Percentiles rank a stretch among this genome's conserved stretches.
These are phyloP conservation scores for Coffea humblotiana DNA, from an alignment of 305 asterid species.

Conservation along the genomic window DNA sequence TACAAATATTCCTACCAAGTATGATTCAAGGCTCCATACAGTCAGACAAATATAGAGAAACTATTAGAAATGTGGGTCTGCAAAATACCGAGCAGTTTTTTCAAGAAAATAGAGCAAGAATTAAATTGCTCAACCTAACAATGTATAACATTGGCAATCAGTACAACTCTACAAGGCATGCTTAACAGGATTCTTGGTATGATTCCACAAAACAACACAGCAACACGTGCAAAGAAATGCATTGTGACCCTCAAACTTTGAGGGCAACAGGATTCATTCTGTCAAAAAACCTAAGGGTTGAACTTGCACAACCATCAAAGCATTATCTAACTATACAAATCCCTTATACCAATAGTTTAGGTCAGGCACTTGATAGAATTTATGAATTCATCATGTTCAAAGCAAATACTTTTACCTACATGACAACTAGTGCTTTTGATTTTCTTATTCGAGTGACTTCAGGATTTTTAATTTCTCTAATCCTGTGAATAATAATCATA, in stretches of 20 bases:
- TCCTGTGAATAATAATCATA: background rate
- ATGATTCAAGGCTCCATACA: background rate
- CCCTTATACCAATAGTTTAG: background rate
- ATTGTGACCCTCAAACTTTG: background rate
- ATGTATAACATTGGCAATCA: background rate
- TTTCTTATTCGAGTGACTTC: background rate
- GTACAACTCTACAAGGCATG: background rate
- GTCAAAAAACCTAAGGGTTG: background rate
- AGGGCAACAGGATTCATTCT: background rate
- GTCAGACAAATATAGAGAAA: background rate
- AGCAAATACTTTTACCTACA: background rate
- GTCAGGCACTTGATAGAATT: background rate
- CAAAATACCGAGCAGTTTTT: background rate
- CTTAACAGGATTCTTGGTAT: background rate
- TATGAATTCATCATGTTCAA: background rate
- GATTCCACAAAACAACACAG: background rate
- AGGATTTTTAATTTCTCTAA: background rate
- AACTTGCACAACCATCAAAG: background rate
- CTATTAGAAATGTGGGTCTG: no score
- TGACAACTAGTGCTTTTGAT: background rate
- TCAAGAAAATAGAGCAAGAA: background rate
- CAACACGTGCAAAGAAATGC: background rate
- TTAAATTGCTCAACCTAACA: background rate
- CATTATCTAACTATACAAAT: background rate
- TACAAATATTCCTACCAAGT: background rate